Conservation (phyloP, 2,329 filamentous ascomycete species). For the Myotisia sp. region DNA sequence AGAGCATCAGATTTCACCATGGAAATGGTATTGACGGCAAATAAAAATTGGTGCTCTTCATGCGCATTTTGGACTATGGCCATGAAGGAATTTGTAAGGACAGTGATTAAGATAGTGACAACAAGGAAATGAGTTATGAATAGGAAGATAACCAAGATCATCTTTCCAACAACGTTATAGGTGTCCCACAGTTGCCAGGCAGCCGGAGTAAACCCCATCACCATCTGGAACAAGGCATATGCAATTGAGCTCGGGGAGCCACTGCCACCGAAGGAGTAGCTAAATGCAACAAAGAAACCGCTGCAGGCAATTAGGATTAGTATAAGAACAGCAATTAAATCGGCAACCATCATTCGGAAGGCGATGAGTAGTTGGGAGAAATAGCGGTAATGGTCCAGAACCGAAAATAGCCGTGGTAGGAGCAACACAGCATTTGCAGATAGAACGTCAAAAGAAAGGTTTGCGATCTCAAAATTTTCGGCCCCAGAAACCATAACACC, state of each 20-base stretch:
- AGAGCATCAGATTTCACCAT: constrained; percentile 97
- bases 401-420: constrained; percentile 79
- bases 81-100: constrained; percentile 95
- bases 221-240: constrained; percentile 80
- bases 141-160: constrained; percentile 65
- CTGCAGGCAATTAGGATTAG: constrained; percentile 79
- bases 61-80: constrained; percentile 84
- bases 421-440: constrained; percentile 81
- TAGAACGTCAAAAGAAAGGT: constrained; percentile 85
- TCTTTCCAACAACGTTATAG: constrained; percentile 66
- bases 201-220: constrained; percentile 92
- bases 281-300: constrained; percentile 92
- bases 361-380: constrained; percentile 91
- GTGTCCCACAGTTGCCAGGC: constrained; percentile 80
- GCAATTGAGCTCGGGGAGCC: constrained; percentile 61
- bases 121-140: constrained; percentile 93
- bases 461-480: constrained; percentile 53
- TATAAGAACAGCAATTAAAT: constrained; percentile 70
- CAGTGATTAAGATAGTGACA: constrained; percentile 85
- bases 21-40: constrained; percentile 91
- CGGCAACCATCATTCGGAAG: constrained; percentile 84
- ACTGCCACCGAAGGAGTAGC: constrained; percentile 59
- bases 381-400: constrained; percentile 88
- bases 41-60: constrained; percentile 82
- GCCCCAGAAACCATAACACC: constrained; percentile 70